Conservation (phyloP, 257 asterid genomes). For the Solanum piurae region DNA sequence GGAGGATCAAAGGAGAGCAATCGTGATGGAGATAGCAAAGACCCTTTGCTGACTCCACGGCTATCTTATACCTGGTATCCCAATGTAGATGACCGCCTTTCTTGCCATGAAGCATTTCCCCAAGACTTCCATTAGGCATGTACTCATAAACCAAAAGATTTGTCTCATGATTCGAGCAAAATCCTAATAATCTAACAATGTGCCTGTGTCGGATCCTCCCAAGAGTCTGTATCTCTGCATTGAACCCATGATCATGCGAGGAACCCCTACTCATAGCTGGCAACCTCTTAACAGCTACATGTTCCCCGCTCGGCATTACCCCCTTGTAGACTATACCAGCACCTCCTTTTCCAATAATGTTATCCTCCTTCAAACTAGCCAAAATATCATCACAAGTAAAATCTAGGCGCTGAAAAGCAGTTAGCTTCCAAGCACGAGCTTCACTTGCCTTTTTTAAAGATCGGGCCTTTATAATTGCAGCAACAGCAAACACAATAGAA, state of each 20-base stretch:
- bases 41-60: conserved; percentile 90
- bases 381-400: conserved; percentile 80
- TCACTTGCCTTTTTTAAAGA: conserved; percentile 68
- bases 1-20: conserved; percentile 89
- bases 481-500: conserved; percentile 83
- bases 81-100: conserved; percentile 91
- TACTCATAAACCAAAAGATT: conserved; percentile 82
- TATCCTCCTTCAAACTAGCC: conserved; percentile 78
- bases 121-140: conserved; percentile 97
- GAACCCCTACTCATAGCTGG: conserved; percentile 85
- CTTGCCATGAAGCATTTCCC: conserved; percentile 91
- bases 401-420: conserved; percentile 87
- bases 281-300: conserved; percentile 75
- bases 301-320: conserved; percentile 63
- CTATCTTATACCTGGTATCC: conserved; percentile 86
- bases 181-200: conserved; percentile 77
- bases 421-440: conserved; percentile 90
- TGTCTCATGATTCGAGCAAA: conserved; percentile 87
- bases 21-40: conserved; percentile 97
- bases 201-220: conserved; percentile 94
- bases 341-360: conserved; percentile 93
- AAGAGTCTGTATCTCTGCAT: conserved; percentile 89
- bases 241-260: conserved; percentile 92
- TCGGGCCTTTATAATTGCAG: conserved; percentile 77
- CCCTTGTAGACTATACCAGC: conserved; percentile 94